Evolutionary conservation across 768 basidiomycete genomes (phyloP).

Genomic region (Panaeolus papilionaceus): DNA sequence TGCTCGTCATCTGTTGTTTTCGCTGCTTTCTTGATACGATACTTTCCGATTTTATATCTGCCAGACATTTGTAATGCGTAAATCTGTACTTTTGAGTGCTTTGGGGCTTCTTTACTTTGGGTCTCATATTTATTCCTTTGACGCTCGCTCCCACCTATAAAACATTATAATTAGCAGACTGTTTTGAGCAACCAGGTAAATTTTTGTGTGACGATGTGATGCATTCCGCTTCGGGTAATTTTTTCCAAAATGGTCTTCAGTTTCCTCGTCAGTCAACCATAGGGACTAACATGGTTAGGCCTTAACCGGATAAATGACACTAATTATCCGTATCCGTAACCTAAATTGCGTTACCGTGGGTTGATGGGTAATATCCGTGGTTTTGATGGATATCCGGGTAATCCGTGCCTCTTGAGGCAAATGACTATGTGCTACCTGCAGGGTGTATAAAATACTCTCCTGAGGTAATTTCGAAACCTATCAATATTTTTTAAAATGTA

Average conservation of each 20-base stretch:
- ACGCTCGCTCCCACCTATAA: neutral
- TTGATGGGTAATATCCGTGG: too few relatives aligned
- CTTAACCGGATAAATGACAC: too few relatives aligned
- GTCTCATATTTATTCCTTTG: slow-evolving; percentile 4
- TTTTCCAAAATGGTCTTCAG: slow-evolving; percentile 6
- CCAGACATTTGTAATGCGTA: slow-evolving; percentile 12
- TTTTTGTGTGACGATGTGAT: neutral
- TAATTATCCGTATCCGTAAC: too few relatives aligned
- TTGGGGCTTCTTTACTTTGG: neutral
- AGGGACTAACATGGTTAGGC: too few relatives aligned
- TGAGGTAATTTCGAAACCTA: too few relatives aligned
- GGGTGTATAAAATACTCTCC: too few relatives aligned
- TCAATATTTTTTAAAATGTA: too few relatives aligned
- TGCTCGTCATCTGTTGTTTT: slow-evolving; percentile 11
- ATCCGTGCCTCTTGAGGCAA: too few relatives aligned
- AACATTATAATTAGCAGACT: too few relatives aligned
- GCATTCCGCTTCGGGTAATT: slow-evolving; percentile 4
- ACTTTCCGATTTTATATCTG: neutral
- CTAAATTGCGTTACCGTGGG: too few relatives aligned
- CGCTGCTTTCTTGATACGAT: slow-evolving; percentile 15
- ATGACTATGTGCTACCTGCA: too few relatives aligned
- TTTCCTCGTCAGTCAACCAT: neutral
- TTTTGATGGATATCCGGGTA: too few relatives aligned
- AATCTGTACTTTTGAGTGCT: slow-evolving; percentile 10
- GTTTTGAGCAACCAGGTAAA: neutral